Evolutionary conservation across 2,329 filamentous ascomycete genomes (phyloP), one percentile per base, ranked within the genome.

Genomic region (Ceratocystis lukuohia): DNA sequence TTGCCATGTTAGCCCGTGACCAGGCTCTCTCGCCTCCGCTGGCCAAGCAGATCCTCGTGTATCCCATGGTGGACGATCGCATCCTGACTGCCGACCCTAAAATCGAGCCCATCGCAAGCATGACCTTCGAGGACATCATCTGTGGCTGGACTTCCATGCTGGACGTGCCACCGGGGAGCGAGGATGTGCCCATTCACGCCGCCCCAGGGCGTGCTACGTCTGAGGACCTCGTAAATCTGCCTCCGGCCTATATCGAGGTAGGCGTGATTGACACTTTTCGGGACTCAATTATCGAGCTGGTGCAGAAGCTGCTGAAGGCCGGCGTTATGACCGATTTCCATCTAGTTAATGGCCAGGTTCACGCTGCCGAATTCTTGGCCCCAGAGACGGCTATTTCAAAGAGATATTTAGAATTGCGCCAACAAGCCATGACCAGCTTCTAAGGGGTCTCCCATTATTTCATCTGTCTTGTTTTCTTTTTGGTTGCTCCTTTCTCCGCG

Each of bases 1-100:
- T 65, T 17, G 67, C 79, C 1, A 72, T 84, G 53, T 78, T 81
- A 74, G 74, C 73, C 1, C 69, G 73, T 2, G 73, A 74, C 57
- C 63, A 68, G 12, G 65, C 41, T 0, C 61, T 74, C 0, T 62
- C 57, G 0, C 74, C 74, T 1, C 71, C 71, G 8, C 48, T 74
- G 12, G 69, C 72, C 4, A 72, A 72, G 68, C 72, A 73, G 66
- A 71, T 74, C 2, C 70, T 75, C 1, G 65, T 74, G 1, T 74
- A 74, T 53, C 74, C 74, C n/a, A 75, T 75, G 73, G 67, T 75
- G 6, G 73, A 75, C 61, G 73, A 75, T 67, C 70, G 73, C 33
- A 72, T 69, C 0, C 63, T 70, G 10, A 20, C 67, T 2, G 48
- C 67, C 10, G 69, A 69, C 28, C 62, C 67, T 1, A 66, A 65